Evolutionary conservation across 805 yeast genomes (phyloP).

Genomic region (Candida nitratophila): DNA sequence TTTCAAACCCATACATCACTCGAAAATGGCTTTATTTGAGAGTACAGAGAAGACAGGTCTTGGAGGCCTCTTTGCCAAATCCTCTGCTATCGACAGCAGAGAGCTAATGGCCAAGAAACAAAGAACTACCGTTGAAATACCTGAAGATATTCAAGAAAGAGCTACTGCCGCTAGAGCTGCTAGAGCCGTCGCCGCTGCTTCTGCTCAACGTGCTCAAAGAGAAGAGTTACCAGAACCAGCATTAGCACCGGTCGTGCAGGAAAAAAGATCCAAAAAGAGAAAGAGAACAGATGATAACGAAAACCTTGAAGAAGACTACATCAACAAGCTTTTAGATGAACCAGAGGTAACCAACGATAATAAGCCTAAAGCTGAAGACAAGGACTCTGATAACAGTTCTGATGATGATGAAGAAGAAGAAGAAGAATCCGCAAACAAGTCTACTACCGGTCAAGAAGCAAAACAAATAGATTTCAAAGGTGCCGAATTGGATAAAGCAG

Average conservation of each 20-base stretch:
- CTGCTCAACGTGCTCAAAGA: too few relatives aligned
- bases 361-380: slow-evolving; percentile 10
- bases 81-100: slow-evolving; percentile 32
- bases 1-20: background rate
- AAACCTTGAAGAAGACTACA: slow-evolving; percentile 50
- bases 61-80: slow-evolving; percentile 22
- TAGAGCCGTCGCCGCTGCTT: too few relatives aligned
- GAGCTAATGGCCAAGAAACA: slow-evolving; percentile 12
- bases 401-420: slow-evolving; percentile 17
- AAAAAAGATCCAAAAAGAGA: slow-evolving; percentile 12
- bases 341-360: slow-evolving; percentile 19
- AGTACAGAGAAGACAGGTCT: slow-evolving; percentile 3
- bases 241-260: slow-evolving; percentile 6
- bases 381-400: slow-evolving; percentile 4
- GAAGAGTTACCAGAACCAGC: slow-evolving; percentile 2
- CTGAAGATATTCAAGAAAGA: background rate
- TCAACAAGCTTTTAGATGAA: slow-evolving; percentile 39
- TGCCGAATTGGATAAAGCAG: slow-evolving; percentile 74
- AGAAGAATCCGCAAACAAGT: slow-evolving; percentile 16
- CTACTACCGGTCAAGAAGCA: background rate
- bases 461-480: slow-evolving; percentile 51
- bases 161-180: background rate
- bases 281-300: slow-evolving; percentile 31
- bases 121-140: slow-evolving; percentile 2
- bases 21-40: background rate